A percentile compares a stretch with the other conserved stretches of the same genome.
phyloP scores from a whole-genome alignment of 805 yeast species.

The Cyberlindnera mrakii region DNA sequence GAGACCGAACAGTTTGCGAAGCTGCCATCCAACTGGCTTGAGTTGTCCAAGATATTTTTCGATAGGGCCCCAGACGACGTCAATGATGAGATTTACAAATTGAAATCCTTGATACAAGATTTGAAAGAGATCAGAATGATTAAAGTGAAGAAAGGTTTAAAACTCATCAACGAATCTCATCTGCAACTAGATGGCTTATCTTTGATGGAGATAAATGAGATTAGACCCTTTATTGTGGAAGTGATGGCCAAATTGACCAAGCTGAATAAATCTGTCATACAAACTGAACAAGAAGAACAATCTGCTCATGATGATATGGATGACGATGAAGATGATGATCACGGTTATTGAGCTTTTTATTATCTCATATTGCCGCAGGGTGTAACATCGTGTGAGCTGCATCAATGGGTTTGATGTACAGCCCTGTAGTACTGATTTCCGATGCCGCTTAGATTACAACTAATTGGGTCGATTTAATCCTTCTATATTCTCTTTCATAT shows the following conservation, averaged over 20 bases:
- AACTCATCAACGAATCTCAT: constrained; percentile 74
- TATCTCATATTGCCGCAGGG: neutral
- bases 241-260: constrained; percentile 75
- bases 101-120: constrained; percentile 73
- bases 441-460: too few relatives aligned
- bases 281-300: constrained; percentile 6
- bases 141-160: constrained; percentile 76
- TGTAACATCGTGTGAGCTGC: too few relatives aligned
- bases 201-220: constrained; percentile 78
- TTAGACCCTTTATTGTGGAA: constrained; percentile 72
- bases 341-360: neutral
- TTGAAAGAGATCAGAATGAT: constrained; percentile 75
- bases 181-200: constrained; percentile 79
- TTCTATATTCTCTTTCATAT: too few relatives aligned
- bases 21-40: constrained; percentile 88
- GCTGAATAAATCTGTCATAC: constrained; percentile 34
- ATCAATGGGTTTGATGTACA: too few relatives aligned
- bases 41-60: constrained; percentile 64
- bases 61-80: constrained; percentile 72
- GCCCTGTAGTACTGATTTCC: too few relatives aligned
- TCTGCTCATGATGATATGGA: constrained; percentile 4
- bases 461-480: too few relatives aligned
- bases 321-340: neutral
- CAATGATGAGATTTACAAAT: constrained; percentile 60
- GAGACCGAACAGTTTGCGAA: constrained; percentile 54